These are phyloP conservation scores for Rossbeevera mucosa DNA, from an alignment of 768 basidiomycete species.

Conservation along the genomic window DNA sequence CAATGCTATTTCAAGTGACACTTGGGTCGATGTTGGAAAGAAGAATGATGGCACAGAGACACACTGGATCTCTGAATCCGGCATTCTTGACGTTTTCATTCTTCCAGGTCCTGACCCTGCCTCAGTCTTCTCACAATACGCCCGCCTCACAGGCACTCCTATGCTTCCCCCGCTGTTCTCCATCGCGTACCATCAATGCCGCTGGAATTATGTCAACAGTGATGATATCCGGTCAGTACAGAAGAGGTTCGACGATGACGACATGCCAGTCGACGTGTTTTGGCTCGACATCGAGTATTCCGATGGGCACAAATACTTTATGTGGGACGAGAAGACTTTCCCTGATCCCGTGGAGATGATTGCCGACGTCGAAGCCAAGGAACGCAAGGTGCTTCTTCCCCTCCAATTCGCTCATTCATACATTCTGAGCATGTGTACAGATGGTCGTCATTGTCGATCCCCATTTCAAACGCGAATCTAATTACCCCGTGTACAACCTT, in stretches of 20 bases:
- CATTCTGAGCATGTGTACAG: conserved; percentile 36
- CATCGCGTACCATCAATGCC: conserved; percentile 93
- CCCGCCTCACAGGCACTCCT: conserved; percentile 76
- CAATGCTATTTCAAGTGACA: conserved; percentile 84
- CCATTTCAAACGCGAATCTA: conserved; percentile 78
- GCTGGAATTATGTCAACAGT: conserved; percentile 96
- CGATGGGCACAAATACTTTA: conserved; percentile 92
- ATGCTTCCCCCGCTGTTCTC: conserved; percentile 90
- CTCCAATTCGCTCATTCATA: neutral
- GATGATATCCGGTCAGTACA: conserved; percentile 85
- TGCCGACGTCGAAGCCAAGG: conserved; percentile 77
- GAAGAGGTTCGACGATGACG: conserved; percentile 84
- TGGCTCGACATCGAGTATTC: conserved; percentile 98
- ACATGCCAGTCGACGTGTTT: conserved; percentile 93
- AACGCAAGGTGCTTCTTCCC: conserved; percentile 62
- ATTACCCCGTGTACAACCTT: conserved; percentile 80
- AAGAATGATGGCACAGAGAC: conserved; percentile 63
- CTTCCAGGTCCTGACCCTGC: conserved; percentile 85
- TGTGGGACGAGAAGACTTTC: conserved; percentile 92
- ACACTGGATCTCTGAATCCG: conserved; percentile 98
- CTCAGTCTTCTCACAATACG: conserved; percentile 83
- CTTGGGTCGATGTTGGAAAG: conserved; percentile 86
- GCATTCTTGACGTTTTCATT: conserved; percentile 91
- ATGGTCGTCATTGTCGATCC: conserved; percentile 99
- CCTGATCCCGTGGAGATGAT: conserved; percentile 94